Evolutionary conservation across 176 grass and related monocot species (phyloP).

Genomic region (Panicum miliaceum): DNA sequence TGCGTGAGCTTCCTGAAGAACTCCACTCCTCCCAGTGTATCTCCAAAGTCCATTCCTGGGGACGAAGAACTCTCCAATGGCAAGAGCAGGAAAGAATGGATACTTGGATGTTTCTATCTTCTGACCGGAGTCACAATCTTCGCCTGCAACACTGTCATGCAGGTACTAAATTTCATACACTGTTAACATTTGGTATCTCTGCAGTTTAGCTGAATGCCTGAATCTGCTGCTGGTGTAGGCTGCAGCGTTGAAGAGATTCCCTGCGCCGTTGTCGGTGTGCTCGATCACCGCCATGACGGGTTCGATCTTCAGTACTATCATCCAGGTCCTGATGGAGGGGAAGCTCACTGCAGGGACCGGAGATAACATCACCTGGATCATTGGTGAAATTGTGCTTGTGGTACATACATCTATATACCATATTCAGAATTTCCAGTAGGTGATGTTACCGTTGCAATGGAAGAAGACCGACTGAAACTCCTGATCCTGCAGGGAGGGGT

Average conservation of each 20-base stretch:
- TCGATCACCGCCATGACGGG: slow-evolving; percentile 49
- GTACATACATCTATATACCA: not conserved
- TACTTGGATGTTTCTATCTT: slow-evolving; percentile 53
- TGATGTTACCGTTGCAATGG: not conserved
- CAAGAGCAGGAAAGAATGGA: slow-evolving; percentile 20
- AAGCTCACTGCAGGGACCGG: slow-evolving; percentile 34
- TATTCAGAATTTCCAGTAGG: not conserved
- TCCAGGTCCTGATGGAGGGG: slow-evolving; percentile 51
- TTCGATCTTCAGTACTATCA: slow-evolving; percentile 50
- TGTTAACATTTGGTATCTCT: not conserved
- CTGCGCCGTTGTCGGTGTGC: slow-evolving; percentile 48
- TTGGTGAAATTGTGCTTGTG: slow-evolving; percentile 47
- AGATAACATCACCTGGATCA: not conserved
- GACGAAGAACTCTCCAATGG: not conserved
- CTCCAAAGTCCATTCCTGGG: not conserved
- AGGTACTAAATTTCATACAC: slow-evolving; percentile 33
- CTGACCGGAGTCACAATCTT: slow-evolving; percentile 40
- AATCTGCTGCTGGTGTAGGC: slow-evolving; percentile 41
- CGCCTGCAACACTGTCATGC: slow-evolving; percentile 53
- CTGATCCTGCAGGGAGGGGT: slow-evolving; percentile 47
- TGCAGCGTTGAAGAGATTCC: slow-evolving; percentile 41
- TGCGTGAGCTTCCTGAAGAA: slow-evolving; percentile 56
- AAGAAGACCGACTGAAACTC: not conserved
- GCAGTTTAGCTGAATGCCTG: not conserved
- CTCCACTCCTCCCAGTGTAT: slow-evolving; percentile 6